Base-by-base conservation (phyloP, 1,139 yeast genomes). In the Geotrichum histeridarum region DNA sequence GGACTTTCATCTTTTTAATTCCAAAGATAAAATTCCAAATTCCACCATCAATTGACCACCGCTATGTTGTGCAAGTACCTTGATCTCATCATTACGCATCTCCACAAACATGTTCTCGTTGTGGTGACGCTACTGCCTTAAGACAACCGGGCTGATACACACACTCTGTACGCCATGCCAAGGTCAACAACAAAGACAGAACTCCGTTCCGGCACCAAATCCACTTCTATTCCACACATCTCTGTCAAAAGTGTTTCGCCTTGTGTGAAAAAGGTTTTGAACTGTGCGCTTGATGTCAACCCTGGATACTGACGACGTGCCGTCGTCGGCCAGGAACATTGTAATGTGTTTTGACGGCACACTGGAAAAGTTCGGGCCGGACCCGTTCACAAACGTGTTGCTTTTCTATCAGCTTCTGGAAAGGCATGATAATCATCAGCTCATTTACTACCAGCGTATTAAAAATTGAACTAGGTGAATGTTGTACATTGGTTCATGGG, bases 321-420 rank as follows among this genome's bases (percentile, higher is more conserved):
- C 47, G n/a, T 27, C 50, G 27, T 37, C 49, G 15, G 47, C 49
- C 8, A 76, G 73, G 60, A 77, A 75, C 58, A 68, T 78, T 38
- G 70, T 83, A 1, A 65, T 82, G 18, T 83, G 86, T 63, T 76
- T 83, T 57, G 87, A 83, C 68, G 87, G 87, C 1, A 83, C 87
- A 0, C 77, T 75, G 35, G 78, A 76, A 61, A 78, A 77, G 60
- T 82, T 82, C 67, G 85, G 84, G 0, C 75, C 78, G 0, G 68
- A 70, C 38, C 82, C 84, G 0, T 78, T 53, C 14, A 53, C 85
- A 1, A 83, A 82, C 63, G 78, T 81, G 1, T 66, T 82, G 54
- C 79, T 77, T 62, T 61, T 82, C 36, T 83, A 77, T 64, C 70
- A 77, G 48, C 67, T 82, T 67, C 63, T 83, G 33, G 81, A 80